Conservation (phyloP, 2,329 filamentous ascomycete species). For the Cercospora nicotianae region DNA sequence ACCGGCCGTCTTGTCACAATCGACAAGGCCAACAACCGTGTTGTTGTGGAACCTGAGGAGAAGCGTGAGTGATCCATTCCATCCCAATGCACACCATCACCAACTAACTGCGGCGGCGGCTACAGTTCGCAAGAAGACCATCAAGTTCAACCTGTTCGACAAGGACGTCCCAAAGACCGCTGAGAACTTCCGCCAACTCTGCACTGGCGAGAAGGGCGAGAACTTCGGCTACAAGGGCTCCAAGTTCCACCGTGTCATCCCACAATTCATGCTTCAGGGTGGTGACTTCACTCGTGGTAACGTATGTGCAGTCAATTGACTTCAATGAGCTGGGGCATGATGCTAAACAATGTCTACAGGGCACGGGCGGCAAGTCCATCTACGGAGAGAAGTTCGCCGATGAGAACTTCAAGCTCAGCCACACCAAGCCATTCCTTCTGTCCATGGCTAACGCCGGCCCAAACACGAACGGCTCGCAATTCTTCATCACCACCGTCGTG, state of each 20-base stretch:
- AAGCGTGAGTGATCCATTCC: conserved; percentile 56
- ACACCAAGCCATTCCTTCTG: conserved; percentile 88
- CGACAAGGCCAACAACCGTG: conserved; percentile 54
- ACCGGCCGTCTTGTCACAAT: conserved; percentile 69
- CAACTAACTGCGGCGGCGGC: background rate
- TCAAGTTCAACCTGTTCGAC: conserved; percentile 87
- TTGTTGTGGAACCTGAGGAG: conserved; percentile 43
- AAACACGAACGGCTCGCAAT: conserved; percentile 82
- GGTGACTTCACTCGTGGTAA: conserved; percentile 96
- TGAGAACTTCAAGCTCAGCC: conserved; percentile 90
- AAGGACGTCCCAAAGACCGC: conserved; percentile 88
- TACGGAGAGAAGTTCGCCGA: conserved; percentile 97
- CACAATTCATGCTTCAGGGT: conserved; percentile 98
- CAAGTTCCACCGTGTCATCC: conserved; percentile 94
- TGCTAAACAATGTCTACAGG: conserved; percentile 53
- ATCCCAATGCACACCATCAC: conserved; percentile 18
- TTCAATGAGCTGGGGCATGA: background rate
- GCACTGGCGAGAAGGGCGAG: conserved; percentile 87
- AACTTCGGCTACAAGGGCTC: conserved; percentile 72
- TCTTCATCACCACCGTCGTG: conserved; percentile 70
- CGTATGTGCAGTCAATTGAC: conserved; percentile 54
- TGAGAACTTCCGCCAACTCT: conserved; percentile 93
- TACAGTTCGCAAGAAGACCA: conserved; percentile 70
- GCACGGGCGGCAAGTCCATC: conserved; percentile 94
- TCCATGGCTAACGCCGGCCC: conserved; percentile 98